Percentiles rank a stretch among this genome's conserved stretches.
phyloP scores from a whole-genome alignment of 2,329 filamentous ascomycete genomes.

The Chrysoporthe deuterocubensis region DNA sequence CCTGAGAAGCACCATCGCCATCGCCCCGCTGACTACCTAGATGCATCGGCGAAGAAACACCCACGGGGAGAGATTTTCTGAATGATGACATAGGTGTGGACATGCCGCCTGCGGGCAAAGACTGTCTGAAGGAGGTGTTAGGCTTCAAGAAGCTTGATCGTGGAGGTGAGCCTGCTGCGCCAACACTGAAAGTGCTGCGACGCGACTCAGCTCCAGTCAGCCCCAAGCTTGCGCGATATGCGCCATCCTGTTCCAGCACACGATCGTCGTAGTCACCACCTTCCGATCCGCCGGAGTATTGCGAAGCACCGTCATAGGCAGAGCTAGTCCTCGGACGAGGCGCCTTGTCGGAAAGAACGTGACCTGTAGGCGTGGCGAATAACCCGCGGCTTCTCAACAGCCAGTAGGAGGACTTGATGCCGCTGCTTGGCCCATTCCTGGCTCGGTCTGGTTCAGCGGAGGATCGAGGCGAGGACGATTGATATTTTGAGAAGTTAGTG shows the following conservation, averaged over 20 bases:
- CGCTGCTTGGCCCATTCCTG: constrained; percentile 22
- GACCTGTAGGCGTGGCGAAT: constrained; percentile 27
- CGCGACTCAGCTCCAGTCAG: constrained; percentile 20
- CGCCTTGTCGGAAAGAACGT: constrained; percentile 26
- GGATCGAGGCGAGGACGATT: constrained; percentile 28
- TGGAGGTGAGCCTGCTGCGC: constrained; percentile 23
- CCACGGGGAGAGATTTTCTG: constrained; percentile 23
- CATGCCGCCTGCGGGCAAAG: constrained; percentile 20
- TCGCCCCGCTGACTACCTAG: constrained; percentile 30
- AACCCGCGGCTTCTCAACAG: constrained; percentile 25
- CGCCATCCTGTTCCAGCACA: constrained; percentile 26
- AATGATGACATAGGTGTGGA: constrained; percentile 13
- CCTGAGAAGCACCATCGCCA: constrained; percentile 44
- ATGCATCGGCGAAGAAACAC: constrained; percentile 16
- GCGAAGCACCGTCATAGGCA: constrained; percentile 20
- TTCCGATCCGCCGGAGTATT: constrained; percentile 28
- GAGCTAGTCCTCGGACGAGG: constrained; percentile 18
- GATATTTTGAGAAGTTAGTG: constrained; percentile 29
- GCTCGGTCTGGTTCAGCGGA: constrained; percentile 25
- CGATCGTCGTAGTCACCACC: constrained; percentile 25
- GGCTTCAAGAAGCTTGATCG: constrained; percentile 19
- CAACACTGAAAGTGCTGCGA: constrained; percentile 22
- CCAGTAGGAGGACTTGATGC: constrained; percentile 29
- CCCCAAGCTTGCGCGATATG: constrained; percentile 26
- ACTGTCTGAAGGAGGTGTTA: constrained; percentile 17